These are phyloP conservation scores for Colletotrichum sp. DNA, from an alignment of 2,329 filamentous ascomycete species.

Conservation along the genomic window DNA sequence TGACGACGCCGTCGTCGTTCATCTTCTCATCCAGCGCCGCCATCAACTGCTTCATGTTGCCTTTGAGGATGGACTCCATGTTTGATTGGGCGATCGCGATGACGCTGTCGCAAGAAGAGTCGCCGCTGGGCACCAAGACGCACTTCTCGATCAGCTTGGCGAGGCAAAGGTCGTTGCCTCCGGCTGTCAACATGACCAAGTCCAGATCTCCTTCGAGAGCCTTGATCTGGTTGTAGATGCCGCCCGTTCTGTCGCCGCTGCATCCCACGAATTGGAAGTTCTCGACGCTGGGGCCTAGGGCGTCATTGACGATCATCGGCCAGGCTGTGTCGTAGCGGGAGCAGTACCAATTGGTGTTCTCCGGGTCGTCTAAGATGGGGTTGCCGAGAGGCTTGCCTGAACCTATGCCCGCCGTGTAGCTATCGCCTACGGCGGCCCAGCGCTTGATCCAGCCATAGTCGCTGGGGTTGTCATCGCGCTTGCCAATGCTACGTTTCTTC, in stretches of 20 bases:
- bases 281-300: slow-evolving; percentile 24
- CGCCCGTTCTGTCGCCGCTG: slow-evolving; percentile 27
- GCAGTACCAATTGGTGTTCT: slow-evolving; percentile 25
- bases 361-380: neutral
- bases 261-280: slow-evolving; percentile 33
- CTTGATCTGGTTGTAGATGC: slow-evolving; percentile 31
- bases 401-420: slow-evolving; percentile 40
- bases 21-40: slow-evolving; percentile 31
- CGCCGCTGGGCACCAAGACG: slow-evolving; percentile 21
- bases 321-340: slow-evolving; percentile 33
- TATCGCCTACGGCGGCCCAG: slow-evolving; percentile 41
- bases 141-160: slow-evolving; percentile 13
- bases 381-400: neutral
- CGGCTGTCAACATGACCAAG: slow-evolving; percentile 38
- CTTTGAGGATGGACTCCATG: slow-evolving; percentile 29
- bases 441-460: slow-evolving; percentile 29
- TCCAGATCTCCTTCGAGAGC: slow-evolving; percentile 31
- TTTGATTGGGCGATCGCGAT: slow-evolving; percentile 29
- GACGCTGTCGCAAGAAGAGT: slow-evolving; percentile 23
- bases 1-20: slow-evolving; percentile 30
- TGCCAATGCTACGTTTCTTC: neutral
- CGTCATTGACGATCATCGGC: slow-evolving; percentile 28
- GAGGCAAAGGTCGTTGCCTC: slow-evolving; percentile 42
- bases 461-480: neutral
- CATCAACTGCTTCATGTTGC: slow-evolving; percentile 30